Evolutionary conservation across 2,329 filamentous ascomycete genomes (phyloP).

Genomic region (Cercospora sojina): DNA sequence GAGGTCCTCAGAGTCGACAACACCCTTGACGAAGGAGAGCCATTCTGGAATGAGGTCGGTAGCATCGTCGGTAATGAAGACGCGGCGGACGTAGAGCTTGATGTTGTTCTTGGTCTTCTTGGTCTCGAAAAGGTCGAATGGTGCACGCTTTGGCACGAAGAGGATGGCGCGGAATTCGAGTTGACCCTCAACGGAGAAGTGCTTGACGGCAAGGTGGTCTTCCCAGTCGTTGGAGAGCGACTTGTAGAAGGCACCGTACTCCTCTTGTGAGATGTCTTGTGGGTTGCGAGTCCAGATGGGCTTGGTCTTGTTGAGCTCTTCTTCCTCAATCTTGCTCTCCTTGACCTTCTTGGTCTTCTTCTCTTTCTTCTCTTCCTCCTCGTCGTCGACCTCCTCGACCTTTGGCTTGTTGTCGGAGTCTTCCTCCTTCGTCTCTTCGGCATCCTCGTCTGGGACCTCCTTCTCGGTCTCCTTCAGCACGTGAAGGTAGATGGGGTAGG

Average conservation of each 20-base stretch:
- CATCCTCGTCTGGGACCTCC: conserved; percentile 96
- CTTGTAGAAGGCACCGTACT: conserved; percentile 99
- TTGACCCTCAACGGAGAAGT: conserved; percentile 99
- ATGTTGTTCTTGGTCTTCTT: conserved; percentile 99
- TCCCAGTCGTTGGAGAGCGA: conserved; percentile 99
- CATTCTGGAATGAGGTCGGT: conserved; percentile 99
- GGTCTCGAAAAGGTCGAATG: conserved; percentile 99
- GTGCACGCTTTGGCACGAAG: conserved; percentile 98
- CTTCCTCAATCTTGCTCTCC: conserved; percentile 97
- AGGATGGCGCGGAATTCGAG: conserved; percentile 99
- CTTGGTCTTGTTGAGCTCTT: conserved; percentile 99
- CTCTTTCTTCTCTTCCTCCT: conserved; percentile 77
- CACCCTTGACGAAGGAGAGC: conserved; percentile 99
- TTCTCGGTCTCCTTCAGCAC: conserved; percentile 99
- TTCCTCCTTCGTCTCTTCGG: conserved; percentile 68
- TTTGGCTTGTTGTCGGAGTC: conserved; percentile 92
- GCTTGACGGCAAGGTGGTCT: conserved; percentile 98
- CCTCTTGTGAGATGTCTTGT: conserved; percentile 88
- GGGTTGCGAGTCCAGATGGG: conserved; percentile 99
- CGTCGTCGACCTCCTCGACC: conserved; percentile 82
- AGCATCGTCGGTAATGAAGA: conserved; percentile 99
- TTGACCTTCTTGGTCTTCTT: conserved; percentile 99
- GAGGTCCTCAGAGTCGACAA: conserved; percentile 99
- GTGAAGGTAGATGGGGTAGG: conserved; percentile 99
- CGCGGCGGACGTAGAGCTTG: conserved; percentile 99